Percentiles rank a stretch among this genome's conserved stretches.
Evolutionary conservation across 768 basidiomycete genomes (phyloP).

Genomic region (Amanita brunnescens): DNA sequence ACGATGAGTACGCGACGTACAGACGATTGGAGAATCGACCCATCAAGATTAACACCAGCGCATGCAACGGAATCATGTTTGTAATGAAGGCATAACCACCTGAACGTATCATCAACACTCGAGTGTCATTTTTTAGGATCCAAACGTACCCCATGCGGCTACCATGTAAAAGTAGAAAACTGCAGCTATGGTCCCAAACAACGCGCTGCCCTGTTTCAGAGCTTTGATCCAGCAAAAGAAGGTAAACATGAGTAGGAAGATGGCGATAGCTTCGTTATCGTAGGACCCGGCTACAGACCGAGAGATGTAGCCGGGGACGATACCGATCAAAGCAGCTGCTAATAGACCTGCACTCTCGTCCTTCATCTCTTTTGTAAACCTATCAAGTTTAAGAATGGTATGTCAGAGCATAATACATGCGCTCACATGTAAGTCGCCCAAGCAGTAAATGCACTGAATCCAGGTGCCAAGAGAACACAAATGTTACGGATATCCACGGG

Average conservation of each 20-base stretch:
- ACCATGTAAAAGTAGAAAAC: slow-evolving; percentile 99
- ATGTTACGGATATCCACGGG: slow-evolving; percentile 97
- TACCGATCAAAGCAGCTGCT: slow-evolving; percentile 96
- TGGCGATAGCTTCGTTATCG: slow-evolving; percentile 99
- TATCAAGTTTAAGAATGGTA: slow-evolving; percentile 19
- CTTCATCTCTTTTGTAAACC: slow-evolving; percentile 96
- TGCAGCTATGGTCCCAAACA: slow-evolving; percentile 85
- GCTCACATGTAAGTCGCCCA: slow-evolving; percentile 89
- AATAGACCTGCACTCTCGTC: slow-evolving; percentile 93
- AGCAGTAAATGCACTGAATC: slow-evolving; percentile 93
- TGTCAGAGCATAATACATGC: slow-evolving; percentile 18
- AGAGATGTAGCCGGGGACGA: slow-evolving; percentile 97
- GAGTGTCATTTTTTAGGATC: background rate
- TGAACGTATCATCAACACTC: slow-evolving; percentile 18
- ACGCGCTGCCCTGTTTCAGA: slow-evolving; percentile 85
- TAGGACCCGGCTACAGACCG: slow-evolving; percentile 98
- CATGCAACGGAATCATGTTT: slow-evolving; percentile 98
- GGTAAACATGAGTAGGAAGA: slow-evolving; percentile 99
- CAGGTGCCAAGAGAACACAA: slow-evolving; percentile 94
- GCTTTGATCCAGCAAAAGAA: slow-evolving; percentile 98
- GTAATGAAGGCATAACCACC: slow-evolving; percentile 99
- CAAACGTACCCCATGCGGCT: slow-evolving; percentile 88
- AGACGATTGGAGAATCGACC: slow-evolving; percentile 87
- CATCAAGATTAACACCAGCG: slow-evolving; percentile 92
- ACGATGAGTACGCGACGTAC: slow-evolving; percentile 92